phyloP scores from a whole-genome alignment of 2,329 filamentous ascomycete species.

The Albifimbria verrucaria region DNA sequence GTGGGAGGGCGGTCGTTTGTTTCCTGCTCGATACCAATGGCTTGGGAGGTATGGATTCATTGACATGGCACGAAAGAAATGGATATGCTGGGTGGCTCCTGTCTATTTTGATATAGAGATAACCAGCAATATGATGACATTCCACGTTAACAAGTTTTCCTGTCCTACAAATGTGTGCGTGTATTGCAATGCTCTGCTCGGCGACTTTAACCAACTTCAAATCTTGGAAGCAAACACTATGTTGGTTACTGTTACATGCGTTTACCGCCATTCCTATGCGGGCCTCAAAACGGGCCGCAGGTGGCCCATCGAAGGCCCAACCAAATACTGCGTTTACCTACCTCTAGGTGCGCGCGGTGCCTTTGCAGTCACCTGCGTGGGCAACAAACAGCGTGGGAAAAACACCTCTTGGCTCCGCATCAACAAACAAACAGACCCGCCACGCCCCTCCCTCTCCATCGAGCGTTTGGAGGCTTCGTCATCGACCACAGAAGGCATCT shows the following conservation, averaged over 20 bases:
- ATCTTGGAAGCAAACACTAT: no score
- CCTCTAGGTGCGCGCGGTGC: background rate
- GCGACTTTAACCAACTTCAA: no score
- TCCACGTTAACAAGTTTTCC: no score
- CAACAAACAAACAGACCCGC: background rate
- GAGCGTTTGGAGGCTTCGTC: no score
- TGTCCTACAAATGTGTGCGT: no score
- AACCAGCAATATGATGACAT: background rate
- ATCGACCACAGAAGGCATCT: no score
- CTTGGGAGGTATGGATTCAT: background rate
- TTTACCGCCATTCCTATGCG: background rate
- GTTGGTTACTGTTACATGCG: background rate
- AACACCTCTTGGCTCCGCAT: background rate
- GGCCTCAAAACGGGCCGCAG: background rate
- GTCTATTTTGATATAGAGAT: background rate
- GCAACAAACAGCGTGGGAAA: background rate
- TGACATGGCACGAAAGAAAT: background rate
- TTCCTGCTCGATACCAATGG: conserved; percentile 5
- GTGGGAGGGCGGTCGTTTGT: background rate
- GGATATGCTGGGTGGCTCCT: background rate
- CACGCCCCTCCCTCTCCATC: no score
- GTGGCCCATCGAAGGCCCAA: background rate
- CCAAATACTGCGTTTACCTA: background rate
- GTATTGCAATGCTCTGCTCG: no score
- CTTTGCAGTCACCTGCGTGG: background rate